Base-by-base conservation (phyloP, 2,329 filamentous ascomycete genomes). In the Cladosporium velox region DNA sequence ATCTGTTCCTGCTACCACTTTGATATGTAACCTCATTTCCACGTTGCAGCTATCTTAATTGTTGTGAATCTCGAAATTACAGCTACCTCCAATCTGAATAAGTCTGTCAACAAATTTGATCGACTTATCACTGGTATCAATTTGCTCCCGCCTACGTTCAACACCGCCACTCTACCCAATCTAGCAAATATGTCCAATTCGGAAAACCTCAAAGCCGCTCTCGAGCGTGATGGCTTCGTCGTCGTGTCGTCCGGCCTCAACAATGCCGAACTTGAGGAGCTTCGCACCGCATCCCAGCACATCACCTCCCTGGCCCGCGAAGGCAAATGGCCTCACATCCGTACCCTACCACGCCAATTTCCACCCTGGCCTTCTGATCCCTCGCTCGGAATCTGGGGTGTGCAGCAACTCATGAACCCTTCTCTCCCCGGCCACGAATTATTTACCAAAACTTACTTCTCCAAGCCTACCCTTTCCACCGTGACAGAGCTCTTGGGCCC, bases 271-370 rank as follows among this genome's bases (percentile, higher is more conserved):
- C 81, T 95, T 54, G 68, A 80, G 28, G 72, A 79, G 24, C 87
- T 94, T 69, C 89, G 88, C 72, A 74, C 76, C 64, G 88, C 88
- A 51, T 86, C 88, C 60, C 75, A 80, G 38, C 77, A 83, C 66
- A 85, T 86, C n/a, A 87, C 88, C 24, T 75, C 79, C 2, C 80
- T 87, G 51, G 90, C 91, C 51, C 87, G 91, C 69, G 72, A 81
- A n/a, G 92, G 92, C 44, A 74, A 83, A 68, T 97, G 92, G 92
- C 91, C 91, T 3, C 85, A 90, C 78, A 88, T 96, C 73, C 90
- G 92, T 70, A 94, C 91, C 0, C 86, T 95, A 2, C 91, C 91
- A 64, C 96, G 96, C 78, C 92, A 96, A 79, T 97, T 96, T 80
- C 93, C 92, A 0, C 93, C 93, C 0, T 96, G 92, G 92, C 82